Evolutionary conservation across 345 rosid species (phyloP).

Genomic region (Sisymbrium altissimum): DNA sequence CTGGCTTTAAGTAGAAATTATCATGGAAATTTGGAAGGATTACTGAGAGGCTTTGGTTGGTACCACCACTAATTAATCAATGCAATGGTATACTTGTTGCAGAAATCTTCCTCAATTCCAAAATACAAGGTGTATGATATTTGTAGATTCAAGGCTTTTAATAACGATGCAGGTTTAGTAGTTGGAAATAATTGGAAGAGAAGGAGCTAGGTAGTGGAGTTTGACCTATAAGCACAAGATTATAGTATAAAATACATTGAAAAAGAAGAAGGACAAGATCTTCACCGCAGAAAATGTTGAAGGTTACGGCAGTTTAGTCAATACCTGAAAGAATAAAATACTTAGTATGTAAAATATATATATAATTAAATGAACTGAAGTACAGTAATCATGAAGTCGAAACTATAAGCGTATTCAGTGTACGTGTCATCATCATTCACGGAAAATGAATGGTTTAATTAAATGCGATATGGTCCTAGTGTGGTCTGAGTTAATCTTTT

Average conservation of each 20-base stretch:
- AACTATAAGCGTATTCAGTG: constrained; percentile 16
- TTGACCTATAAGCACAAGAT: constrained; percentile 29
- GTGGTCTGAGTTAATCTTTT: not conserved
- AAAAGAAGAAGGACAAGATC: not conserved
- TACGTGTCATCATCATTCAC: not conserved
- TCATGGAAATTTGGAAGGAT: not conserved
- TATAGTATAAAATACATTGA: constrained; percentile 2
- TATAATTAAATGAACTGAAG: not conserved
- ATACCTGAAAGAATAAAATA: constrained; percentile 23
- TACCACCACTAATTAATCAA: not conserved
- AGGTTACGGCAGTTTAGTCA: constrained; percentile 20
- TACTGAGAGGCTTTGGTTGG: not conserved
- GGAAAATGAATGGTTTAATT: not conserved
- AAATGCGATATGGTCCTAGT: not conserved
- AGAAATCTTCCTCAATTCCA: not conserved
- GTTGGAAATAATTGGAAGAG: constrained; percentile 6
- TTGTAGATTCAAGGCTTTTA: not conserved
- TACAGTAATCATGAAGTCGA: not conserved
- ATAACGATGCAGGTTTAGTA: not conserved
- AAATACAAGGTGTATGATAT: not conserved
- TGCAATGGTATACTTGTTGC: not conserved
- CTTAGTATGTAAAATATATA: not conserved
- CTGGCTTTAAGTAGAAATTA: not conserved
- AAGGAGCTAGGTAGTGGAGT: constrained; percentile 28
- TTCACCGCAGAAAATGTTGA: constrained; percentile 2